These are phyloP conservation scores for Pichia ethanolica DNA, from an alignment of 805 yeast genomes.

Conservation along the genomic window DNA sequence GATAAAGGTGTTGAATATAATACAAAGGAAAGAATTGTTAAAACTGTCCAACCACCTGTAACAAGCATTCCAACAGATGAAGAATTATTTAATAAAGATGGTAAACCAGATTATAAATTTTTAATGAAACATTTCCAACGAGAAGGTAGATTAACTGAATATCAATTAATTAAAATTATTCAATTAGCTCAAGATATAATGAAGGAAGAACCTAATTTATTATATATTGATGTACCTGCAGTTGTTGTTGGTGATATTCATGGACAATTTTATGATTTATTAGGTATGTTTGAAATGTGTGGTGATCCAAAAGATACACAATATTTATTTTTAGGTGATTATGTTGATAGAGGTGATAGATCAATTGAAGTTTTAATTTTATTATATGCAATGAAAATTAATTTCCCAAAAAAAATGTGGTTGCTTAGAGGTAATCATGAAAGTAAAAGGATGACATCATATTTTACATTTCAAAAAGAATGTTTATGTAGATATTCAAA, in stretches of 20 bases:
- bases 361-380: slow-evolving; percentile 78
- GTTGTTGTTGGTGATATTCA: slow-evolving; percentile 96
- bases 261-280: slow-evolving; percentile 90
- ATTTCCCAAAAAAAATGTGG: slow-evolving; percentile 67
- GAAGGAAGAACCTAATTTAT: slow-evolving; percentile 65
- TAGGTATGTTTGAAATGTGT: slow-evolving; percentile 87
- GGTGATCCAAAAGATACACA: slow-evolving; percentile 76
- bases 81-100: slow-evolving; percentile 54
- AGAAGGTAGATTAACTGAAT: slow-evolving; percentile 73
- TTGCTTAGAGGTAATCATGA: slow-evolving; percentile 92
- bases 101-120: slow-evolving; percentile 66
- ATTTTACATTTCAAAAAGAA: slow-evolving; percentile 88
- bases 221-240: slow-evolving; percentile 81
- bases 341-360: slow-evolving; percentile 91
- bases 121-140: slow-evolving; percentile 63
- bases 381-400: slow-evolving; percentile 71
- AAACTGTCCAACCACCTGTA: slow-evolving; percentile 58
- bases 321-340: slow-evolving; percentile 86
- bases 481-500: slow-evolving; percentile 76
- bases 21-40: slow-evolving; percentile 50
- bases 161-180: slow-evolving; percentile 63
- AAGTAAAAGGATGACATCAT: slow-evolving; percentile 85
- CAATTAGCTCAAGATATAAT: slow-evolving; percentile 55
- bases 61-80: slow-evolving; percentile 55
- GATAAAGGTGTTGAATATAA: slow-evolving; percentile 41